A percentile compares a stretch with the other conserved stretches of the same genome.
These are phyloP conservation scores for Teratosphaeria viscida DNA, from an alignment of 2,329 filamentous ascomycete genomes.

Conservation along the genomic window DNA sequence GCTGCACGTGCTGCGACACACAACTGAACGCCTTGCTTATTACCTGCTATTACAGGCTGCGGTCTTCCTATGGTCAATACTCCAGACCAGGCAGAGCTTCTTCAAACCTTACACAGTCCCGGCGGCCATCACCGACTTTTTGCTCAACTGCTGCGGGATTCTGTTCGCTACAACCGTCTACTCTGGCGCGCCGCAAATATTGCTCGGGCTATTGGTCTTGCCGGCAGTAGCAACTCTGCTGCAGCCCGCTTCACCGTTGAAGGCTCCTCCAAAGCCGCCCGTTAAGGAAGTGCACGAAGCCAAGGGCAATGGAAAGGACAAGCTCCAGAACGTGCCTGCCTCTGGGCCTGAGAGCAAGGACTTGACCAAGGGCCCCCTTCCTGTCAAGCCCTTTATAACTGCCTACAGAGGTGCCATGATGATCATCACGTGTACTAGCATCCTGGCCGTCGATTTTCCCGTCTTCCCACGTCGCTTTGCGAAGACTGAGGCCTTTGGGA, in stretches of 20 bases:
- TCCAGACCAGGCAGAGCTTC: conserved; percentile 74
- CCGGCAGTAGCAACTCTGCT: conserved; percentile 49
- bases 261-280: conserved; percentile 14
- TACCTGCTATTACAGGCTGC: conserved; percentile 49
- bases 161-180: conserved; percentile 83
- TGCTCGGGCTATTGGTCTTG: conserved; percentile 62
- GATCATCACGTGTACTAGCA: conserved; percentile 77
- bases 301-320: conserved; percentile 12
- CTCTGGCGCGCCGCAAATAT: conserved; percentile 59
- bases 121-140: conserved; percentile 66
- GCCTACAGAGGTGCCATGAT: conserved; percentile 88
- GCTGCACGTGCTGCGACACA: not conserved
- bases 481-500: conserved; percentile 98
- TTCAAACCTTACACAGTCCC: conserved; percentile 65
- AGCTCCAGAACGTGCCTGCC: conserved; percentile 12
- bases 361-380: conserved; percentile 41
- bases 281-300: conserved; percentile 9
- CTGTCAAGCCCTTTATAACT: conserved; percentile 85
- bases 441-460: conserved; percentile 92
- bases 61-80: conserved; percentile 74
- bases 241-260: conserved; percentile 25
- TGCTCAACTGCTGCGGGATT: conserved; percentile 73
- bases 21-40: conserved; percentile 13
- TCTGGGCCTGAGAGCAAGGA: conserved; percentile 1
- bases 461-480: conserved; percentile 90